phyloP scores from a whole-genome alignment of 805 yeast species.

The Kluyveromyces wickerhamii region DNA sequence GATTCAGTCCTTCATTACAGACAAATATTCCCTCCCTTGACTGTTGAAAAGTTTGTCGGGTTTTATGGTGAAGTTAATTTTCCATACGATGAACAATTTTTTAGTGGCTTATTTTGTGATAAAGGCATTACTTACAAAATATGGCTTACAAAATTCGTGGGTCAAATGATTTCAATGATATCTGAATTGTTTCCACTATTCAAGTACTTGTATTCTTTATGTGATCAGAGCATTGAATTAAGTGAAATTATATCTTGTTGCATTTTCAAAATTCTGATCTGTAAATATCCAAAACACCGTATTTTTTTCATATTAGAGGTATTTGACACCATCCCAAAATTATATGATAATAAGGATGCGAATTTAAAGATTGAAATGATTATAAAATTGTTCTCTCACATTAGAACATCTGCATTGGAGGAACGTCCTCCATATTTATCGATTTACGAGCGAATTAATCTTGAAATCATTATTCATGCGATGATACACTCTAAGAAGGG shows the following conservation, averaged over 20 bases:
- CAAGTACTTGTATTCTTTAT: too few relatives aligned
- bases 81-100: neutral
- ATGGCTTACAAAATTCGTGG: neutral
- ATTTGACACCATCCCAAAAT: conserved; percentile 2
- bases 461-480: conserved; percentile 10
- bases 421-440: conserved; percentile 11
- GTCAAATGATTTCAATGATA: neutral
- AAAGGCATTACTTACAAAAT: neutral
- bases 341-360: conserved; percentile 7
- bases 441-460: conserved; percentile 18
- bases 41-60: conserved; percentile 1
- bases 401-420: conserved; percentile 20
- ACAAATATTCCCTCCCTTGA: neutral
- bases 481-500: conserved; percentile 20
- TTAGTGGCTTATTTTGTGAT: neutral
- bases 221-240: too few relatives aligned
- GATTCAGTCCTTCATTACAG: neutral
- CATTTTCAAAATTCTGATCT: neutral
- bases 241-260: too few relatives aligned
- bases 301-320: conserved; percentile 1
- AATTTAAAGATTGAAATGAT: conserved; percentile 11
- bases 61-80: neutral
- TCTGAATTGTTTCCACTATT: neutral
- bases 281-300: neutral
- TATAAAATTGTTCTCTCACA: conserved; percentile 20